Percentiles rank a stretch among this genome's conserved stretches.
phyloP scores from a whole-genome alignment of 75 land plant species.

The Selaginella tamariscina region DNA sequence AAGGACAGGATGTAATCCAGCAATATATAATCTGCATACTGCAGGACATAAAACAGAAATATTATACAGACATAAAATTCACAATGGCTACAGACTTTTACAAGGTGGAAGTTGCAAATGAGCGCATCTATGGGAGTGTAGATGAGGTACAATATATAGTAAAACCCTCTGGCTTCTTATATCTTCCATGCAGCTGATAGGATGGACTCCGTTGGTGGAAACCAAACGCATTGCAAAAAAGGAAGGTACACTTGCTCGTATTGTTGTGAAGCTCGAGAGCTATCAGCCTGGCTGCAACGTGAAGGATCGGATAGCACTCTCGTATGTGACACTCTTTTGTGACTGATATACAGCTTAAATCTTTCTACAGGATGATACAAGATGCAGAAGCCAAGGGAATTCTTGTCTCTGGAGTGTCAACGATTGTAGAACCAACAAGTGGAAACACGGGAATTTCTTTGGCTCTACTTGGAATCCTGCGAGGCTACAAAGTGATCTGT shows the following conservation, averaged over 20 bases:
- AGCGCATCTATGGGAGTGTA: too few relatives aligned
- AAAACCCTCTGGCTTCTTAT: too few relatives aligned
- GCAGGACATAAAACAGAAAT: too few relatives aligned
- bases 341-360: too few relatives aligned
- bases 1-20: too few relatives aligned
- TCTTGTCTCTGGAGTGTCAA: slow-evolving; percentile 15
- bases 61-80: too few relatives aligned
- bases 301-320: slow-evolving; percentile 38
- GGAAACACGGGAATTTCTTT: slow-evolving; percentile 27
- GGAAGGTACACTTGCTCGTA: slow-evolving; percentile 34
- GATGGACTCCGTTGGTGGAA: slow-evolving; percentile 45
- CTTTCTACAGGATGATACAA: slow-evolving; percentile 25
- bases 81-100: too few relatives aligned
- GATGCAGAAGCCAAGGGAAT: slow-evolving; percentile 25
- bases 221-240: slow-evolving; percentile 21
- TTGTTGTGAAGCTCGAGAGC: slow-evolving; percentile 34
- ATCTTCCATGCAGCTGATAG: too few relatives aligned
- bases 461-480: slow-evolving; percentile 17
- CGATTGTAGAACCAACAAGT: slow-evolving; percentile 26
- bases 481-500: slow-evolving; percentile 23
- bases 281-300: slow-evolving; percentile 38
- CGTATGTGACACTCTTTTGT: too few relatives aligned
- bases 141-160: too few relatives aligned
- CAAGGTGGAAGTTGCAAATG: too few relatives aligned
- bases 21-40: too few relatives aligned